Conservation (phyloP, 1,284 basidiomycete species). For the Xerocomus minutiporus region DNA sequence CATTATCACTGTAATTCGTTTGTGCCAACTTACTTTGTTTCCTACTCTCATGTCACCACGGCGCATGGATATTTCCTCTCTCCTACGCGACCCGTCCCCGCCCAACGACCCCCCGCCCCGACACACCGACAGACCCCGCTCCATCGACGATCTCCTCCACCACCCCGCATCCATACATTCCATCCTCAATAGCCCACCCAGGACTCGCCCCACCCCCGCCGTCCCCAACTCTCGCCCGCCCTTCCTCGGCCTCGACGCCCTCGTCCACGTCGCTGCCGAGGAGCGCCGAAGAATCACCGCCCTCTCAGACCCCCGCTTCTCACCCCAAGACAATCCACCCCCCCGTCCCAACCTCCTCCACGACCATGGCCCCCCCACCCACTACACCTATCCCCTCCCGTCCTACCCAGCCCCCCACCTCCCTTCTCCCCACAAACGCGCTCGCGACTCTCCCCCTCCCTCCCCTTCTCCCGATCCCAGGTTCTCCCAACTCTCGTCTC, state of each 20-base stretch:
- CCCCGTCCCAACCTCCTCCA: not conserved
- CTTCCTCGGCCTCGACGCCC: conserved; percentile 45
- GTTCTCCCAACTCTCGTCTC: conserved; percentile 14
- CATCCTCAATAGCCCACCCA: conserved; percentile 17
- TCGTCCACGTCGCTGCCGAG: conserved; percentile 53
- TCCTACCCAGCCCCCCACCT: not conserved
- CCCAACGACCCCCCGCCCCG: conserved; percentile 4
- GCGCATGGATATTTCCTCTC: conserved; percentile 66
- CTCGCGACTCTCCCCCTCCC: conserved; percentile 12
- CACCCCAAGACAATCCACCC: not conserved
- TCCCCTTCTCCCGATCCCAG: conserved; percentile 12
- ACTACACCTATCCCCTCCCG: not conserved
- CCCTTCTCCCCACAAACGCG: conserved; percentile 20
- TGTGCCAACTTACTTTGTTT: conserved; percentile 1
- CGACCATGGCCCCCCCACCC: conserved; percentile 10
- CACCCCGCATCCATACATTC: conserved; percentile 19
- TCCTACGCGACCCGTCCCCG: conserved; percentile 44
- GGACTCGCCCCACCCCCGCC: not conserved
- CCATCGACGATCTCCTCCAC: conserved; percentile 24
- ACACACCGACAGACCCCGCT: conserved; percentile 4
- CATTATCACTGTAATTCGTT: conserved; percentile 33
- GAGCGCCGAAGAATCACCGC: conserved; percentile 42
- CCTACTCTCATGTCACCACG: conserved; percentile 49
- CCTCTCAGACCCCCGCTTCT: not conserved
- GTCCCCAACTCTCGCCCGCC: conserved; percentile 11